Conservation (phyloP, 2,329 filamentous ascomycete genomes). For the Fusarium abutilonis region DNA sequence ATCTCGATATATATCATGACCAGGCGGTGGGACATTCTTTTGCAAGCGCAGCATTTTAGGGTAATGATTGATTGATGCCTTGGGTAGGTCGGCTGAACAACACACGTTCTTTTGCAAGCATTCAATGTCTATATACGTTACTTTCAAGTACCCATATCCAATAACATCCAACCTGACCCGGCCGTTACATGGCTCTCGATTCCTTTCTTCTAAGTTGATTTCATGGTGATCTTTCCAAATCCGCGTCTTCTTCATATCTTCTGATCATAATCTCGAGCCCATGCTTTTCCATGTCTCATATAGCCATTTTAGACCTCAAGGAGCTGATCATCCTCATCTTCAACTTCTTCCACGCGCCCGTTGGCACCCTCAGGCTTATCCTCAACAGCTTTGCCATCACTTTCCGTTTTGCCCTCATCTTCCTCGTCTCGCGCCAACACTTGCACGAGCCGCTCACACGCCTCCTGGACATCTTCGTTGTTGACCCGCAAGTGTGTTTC, state of each 20-base stretch:
- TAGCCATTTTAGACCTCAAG: conserved; percentile 59
- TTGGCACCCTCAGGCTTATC: conserved; percentile 53
- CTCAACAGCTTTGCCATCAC: conserved; percentile 49
- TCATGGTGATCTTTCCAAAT: background rate
- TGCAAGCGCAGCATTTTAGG: conserved; percentile 15
- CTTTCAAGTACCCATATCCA: conserved; percentile 25
- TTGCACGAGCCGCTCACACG: conserved; percentile 89
- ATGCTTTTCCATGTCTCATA: too few species aligned
- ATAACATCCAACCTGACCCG: conserved; percentile 6
- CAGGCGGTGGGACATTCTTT: conserved; percentile 34
- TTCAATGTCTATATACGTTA: conserved; percentile 30
- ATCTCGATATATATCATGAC: background rate
- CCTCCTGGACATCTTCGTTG: conserved; percentile 82
- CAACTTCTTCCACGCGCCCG: conserved; percentile 55
- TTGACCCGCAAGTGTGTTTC: conserved; percentile 84
- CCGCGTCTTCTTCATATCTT: too few species aligned
- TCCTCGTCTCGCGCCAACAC: conserved; percentile 84
- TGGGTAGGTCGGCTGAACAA: conserved; percentile 15
- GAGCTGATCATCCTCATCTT: conserved; percentile 64
- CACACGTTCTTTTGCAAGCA: conserved; percentile 26
- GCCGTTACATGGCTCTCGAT: too few species aligned
- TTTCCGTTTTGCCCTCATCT: conserved; percentile 48
- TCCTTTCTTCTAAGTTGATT: background rate
- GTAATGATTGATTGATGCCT: conserved; percentile 15
- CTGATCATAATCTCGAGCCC: background rate